Percentiles rank a stretch among this genome's conserved stretches.
Evolutionary conservation across 2,329 filamentous ascomycete species (phyloP).

Genomic region (Pseudogymnoascus sp.): DNA sequence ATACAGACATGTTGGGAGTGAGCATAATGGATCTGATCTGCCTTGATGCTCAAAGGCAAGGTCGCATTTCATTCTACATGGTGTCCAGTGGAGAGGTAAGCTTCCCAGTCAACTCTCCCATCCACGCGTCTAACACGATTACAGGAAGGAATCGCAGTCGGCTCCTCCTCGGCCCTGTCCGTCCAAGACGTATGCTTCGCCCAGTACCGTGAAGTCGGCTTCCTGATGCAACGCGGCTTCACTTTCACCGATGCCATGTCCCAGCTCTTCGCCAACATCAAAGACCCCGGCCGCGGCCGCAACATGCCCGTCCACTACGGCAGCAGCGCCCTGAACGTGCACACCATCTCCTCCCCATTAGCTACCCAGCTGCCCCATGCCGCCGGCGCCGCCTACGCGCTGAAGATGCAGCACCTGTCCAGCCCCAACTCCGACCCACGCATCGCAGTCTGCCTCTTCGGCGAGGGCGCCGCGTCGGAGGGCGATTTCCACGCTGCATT

Average conservation of each 20-base stretch:
- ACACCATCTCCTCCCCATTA: constrained; percentile 78
- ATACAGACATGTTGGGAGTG: constrained; percentile 55
- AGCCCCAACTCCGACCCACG: constrained; percentile 60
- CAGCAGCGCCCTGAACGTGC: constrained; percentile 75
- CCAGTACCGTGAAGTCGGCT: constrained; percentile 89
- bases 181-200: constrained; percentile 85
- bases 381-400: constrained; percentile 75
- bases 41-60: constrained; percentile 92
- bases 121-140: not conserved
- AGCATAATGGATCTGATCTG: constrained; percentile 94
- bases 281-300: constrained; percentile 71
- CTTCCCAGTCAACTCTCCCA: not conserved
- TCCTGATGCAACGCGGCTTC: constrained; percentile 85
- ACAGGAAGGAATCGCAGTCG: constrained; percentile 78
- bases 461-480: constrained; percentile 82
- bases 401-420: constrained; percentile 71
- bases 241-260: constrained; percentile 86
- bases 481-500: constrained; percentile 88
- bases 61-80: constrained; percentile 70
- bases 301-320: constrained; percentile 99
- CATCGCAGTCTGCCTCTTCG: constrained; percentile 78
- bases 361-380: constrained; percentile 88
- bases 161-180: constrained; percentile 75
- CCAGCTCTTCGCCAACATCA: constrained; percentile 81
- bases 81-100: constrained; percentile 37